These are phyloP conservation scores for Rhizomucor miehei DNA, from an alignment of 371 early-diverging fungal genomes.

Conservation along the genomic window DNA sequence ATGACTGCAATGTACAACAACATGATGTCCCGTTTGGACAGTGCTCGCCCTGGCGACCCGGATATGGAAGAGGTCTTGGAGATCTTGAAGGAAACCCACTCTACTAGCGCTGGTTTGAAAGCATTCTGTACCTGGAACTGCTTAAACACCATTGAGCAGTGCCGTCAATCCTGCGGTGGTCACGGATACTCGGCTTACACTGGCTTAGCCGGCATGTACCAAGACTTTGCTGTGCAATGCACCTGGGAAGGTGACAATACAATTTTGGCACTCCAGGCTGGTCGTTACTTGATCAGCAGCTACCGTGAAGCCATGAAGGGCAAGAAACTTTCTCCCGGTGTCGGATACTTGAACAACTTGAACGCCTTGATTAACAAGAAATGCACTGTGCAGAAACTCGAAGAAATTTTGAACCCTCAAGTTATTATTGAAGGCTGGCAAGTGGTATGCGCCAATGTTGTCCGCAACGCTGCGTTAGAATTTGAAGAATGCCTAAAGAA, in stretches of 20 bases:
- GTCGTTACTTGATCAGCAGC: constrained; percentile 83
- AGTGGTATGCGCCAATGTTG: constrained; percentile 81
- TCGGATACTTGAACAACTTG: constrained; percentile 76
- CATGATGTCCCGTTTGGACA: constrained; percentile 73
- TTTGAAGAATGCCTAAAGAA: constrained; percentile 68
- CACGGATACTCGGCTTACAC: constrained; percentile 94
- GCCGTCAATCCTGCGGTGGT: constrained; percentile 88
- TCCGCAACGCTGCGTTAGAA: constrained; percentile 76
- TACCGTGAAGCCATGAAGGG: constrained; percentile 78
- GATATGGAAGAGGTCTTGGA: constrained; percentile 69
- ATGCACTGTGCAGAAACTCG: constrained; percentile 52
- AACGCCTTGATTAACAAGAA: constrained; percentile 47
- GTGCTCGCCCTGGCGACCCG: constrained; percentile 62
- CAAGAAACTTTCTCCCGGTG: constrained; percentile 76
- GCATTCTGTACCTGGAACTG: constrained; percentile 95
- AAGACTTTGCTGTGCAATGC: constrained; percentile 92
- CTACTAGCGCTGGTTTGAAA: constrained; percentile 90
- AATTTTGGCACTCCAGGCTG: constrained; percentile 86
- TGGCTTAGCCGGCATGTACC: constrained; percentile 82
- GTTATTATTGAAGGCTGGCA: constrained; percentile 81
- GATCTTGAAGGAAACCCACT: constrained; percentile 87
- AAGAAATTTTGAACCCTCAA: constrained; percentile 59
- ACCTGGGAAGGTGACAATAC: constrained; percentile 95
- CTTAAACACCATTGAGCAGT: constrained; percentile 84
- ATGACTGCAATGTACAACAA: constrained; percentile 73